A percentile compares a stretch with the other conserved stretches of the same genome.
These are phyloP conservation scores for Sporothrix curviconia DNA, from an alignment of 2,329 filamentous ascomycete species.

Conservation along the genomic window DNA sequence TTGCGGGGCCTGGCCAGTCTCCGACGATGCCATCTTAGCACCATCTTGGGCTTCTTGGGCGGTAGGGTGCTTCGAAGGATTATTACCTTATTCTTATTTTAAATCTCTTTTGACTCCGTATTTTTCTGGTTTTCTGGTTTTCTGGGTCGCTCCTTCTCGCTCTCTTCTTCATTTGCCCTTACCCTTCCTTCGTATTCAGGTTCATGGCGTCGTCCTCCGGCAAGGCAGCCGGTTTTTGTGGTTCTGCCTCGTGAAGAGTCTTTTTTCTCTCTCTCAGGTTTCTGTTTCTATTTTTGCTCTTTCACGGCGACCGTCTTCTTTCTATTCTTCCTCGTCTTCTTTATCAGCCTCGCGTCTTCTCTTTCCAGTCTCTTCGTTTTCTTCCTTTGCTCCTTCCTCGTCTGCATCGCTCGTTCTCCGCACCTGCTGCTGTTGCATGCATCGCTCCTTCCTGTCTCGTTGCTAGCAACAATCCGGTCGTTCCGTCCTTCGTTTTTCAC, in stretches of 20 bases:
- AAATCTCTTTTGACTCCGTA: background rate
- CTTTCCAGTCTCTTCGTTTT: background rate
- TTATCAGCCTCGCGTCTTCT: background rate
- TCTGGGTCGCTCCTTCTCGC: background rate
- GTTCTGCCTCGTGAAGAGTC: background rate
- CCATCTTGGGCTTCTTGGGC: background rate
- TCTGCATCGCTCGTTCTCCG: background rate
- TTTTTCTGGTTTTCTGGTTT: background rate
- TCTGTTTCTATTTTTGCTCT: constrained; percentile 1
- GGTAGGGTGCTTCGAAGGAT: no score
- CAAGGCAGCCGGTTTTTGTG: constrained; percentile 7
- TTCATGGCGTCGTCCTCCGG: background rate
- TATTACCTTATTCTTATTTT: background rate
- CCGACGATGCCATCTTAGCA: background rate
- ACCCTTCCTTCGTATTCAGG: background rate
- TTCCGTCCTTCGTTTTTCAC: background rate
- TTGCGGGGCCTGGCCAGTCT: no score
- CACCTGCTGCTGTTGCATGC: background rate
- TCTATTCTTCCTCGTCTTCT: background rate
- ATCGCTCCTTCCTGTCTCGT: no score
- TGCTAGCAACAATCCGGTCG: background rate
- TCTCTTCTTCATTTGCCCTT: constrained; percentile 2
- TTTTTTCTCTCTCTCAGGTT: background rate
- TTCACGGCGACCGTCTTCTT: background rate
- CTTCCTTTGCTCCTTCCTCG: background rate